Conservation (phyloP, 495 filamentous ascomycete species). For the Tuber magnatum region DNA sequence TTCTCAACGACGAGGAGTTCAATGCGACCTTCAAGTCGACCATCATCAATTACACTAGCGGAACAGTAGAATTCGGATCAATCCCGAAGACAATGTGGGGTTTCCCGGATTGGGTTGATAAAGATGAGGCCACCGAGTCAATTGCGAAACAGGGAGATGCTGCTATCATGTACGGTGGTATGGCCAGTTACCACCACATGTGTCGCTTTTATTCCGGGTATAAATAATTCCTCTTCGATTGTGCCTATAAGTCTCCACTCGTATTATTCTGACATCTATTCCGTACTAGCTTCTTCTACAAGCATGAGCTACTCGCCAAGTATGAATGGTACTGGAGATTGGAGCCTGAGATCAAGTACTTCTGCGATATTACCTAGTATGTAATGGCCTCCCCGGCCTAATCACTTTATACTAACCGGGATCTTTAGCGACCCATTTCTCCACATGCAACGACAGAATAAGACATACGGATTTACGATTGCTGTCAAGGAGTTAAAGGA, state of each 20-base stretch:
- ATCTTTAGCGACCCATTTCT: constrained; percentile 78
- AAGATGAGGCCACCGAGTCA: constrained; percentile 87
- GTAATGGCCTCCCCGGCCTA: constrained; percentile 33
- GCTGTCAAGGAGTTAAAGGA: constrained; percentile 97
- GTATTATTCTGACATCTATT: background rate
- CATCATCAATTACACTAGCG: constrained; percentile 81
- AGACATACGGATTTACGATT: constrained; percentile 98
- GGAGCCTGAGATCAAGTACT: constrained; percentile 99
- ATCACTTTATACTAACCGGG: constrained; percentile 28
- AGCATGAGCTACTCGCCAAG: constrained; percentile 87
- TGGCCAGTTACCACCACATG: constrained; percentile 99
- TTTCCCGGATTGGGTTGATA: constrained; percentile 92
- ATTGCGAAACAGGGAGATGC: constrained; percentile 92
- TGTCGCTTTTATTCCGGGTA: constrained; percentile 98
- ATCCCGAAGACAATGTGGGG: constrained; percentile 91
- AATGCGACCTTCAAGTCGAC: constrained; percentile 83
- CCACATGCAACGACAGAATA: constrained; percentile 83
- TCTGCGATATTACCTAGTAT: constrained; percentile 99
- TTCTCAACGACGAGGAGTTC: constrained; percentile 97
- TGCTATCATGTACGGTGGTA: constrained; percentile 99
- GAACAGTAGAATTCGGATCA: constrained; percentile 83
- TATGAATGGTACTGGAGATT: constrained; percentile 99
- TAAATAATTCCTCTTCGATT: constrained; percentile 18
- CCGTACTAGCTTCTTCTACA: constrained; percentile 77
- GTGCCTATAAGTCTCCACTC: background rate